These are phyloP conservation scores for Scheffersomyces segobiensis DNA, from an alignment of 1,139 yeast species.

Conservation along the genomic window DNA sequence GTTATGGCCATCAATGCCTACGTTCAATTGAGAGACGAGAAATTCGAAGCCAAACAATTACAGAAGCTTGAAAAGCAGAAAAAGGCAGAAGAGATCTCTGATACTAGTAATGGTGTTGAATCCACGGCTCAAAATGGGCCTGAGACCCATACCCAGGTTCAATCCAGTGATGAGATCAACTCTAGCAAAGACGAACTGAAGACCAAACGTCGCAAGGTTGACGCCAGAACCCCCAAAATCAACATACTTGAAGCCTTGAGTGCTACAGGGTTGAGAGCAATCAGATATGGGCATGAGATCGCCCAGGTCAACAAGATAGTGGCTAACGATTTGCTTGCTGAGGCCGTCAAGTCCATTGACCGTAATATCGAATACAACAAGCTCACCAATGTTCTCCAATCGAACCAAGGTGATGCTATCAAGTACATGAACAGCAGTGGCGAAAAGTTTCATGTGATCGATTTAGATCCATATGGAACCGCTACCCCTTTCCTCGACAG, in stretches of 20 bases:
- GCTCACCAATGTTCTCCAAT: slow-evolving; percentile 50
- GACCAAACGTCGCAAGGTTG: neutral
- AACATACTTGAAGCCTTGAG: slow-evolving; percentile 84
- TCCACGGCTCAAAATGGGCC: neutral
- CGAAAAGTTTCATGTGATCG: slow-evolving; percentile 73
- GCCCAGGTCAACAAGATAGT: slow-evolving; percentile 69
- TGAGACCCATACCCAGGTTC: neutral
- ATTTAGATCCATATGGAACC: slow-evolving; percentile 95
- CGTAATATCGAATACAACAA: slow-evolving; percentile 70
- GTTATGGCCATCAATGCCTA: slow-evolving; percentile 85
- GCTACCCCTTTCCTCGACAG: slow-evolving; percentile 94
- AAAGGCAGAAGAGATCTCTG: slow-evolving; percentile 20
- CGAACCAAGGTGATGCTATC: slow-evolving; percentile 88
- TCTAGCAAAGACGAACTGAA: neutral
- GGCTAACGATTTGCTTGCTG: slow-evolving; percentile 86
- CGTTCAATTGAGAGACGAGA: slow-evolving; percentile 49
- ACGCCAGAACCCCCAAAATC: slow-evolving; percentile 26
- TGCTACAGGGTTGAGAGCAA: slow-evolving; percentile 93
- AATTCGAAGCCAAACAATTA: slow-evolving; percentile 32
- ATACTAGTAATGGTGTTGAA: slow-evolving; percentile 6
- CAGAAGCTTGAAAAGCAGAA: slow-evolving; percentile 27
- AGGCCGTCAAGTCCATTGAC: slow-evolving; percentile 82
- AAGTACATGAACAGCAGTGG: slow-evolving; percentile 62
- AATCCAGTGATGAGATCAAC: neutral
- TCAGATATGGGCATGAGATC: slow-evolving; percentile 88